These are phyloP conservation scores for Phytophthora boehmeriae DNA, from an alignment of 352 stramenopile genomes.

Conservation along the genomic window DNA sequence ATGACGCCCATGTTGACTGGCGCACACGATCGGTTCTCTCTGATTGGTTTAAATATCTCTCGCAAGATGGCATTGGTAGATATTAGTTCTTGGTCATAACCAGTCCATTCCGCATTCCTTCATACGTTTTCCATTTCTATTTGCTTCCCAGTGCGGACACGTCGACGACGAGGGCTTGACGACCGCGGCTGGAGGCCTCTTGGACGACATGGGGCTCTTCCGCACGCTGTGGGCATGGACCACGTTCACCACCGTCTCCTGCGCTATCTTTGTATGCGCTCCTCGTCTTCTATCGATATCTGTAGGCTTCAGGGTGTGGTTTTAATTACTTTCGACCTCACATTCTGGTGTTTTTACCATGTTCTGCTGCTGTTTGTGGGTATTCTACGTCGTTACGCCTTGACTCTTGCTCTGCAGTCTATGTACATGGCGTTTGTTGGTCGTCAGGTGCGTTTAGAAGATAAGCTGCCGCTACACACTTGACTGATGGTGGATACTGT, in stretches of 20 bases:
- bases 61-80: conserved; percentile 10
- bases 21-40: conserved; percentile 10
- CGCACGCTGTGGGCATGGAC: conserved; percentile 42
- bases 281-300: not conserved
- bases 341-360: conserved; percentile 1
- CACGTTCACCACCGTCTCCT: conserved; percentile 66
- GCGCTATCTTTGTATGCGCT: conserved; percentile 60
- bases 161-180: no score
- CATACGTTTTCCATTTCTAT: conserved; percentile 4
- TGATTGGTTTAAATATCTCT: conserved; percentile 26
- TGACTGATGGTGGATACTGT: conserved; percentile 1
- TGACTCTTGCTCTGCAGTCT: conserved; percentile 29
- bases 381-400: not conserved
- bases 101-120: conserved; percentile 16
- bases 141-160: conserved; percentile 10
- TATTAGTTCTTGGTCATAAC: conserved; percentile 8
- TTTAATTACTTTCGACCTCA: conserved; percentile 1
- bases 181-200: no score
- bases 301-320: not conserved
- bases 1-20: conserved; percentile 30
- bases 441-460: conserved; percentile 42
- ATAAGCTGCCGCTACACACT: no score
- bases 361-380: not conserved
- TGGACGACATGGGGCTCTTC: conserved; percentile 31
- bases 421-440: conserved; percentile 64